Base-by-base conservation (phyloP, 1,139 yeast species). In the Lodderomyces pseudojiufengensis region DNA sequence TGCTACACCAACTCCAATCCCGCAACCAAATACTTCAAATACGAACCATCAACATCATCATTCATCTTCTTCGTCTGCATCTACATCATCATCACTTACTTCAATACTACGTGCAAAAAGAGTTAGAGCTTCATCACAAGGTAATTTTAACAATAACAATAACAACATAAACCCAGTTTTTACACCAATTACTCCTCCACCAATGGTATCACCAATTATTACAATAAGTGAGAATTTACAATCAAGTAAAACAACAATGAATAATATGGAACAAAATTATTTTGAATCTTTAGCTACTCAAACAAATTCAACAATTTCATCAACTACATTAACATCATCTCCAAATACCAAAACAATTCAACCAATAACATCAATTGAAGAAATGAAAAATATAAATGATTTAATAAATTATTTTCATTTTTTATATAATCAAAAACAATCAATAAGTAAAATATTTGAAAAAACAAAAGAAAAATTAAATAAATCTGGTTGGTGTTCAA, bases 401-500 rank as follows among this genome's bases (percentile, higher is more conserved):
- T 55, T 65, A 39, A 45, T 61, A 30, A 57, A 57, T 37, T 65
- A 59, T 45, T 54, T 57, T 44, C 40, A 47, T n/a, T 65, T 53
- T 41, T 51, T 65, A 39, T 52, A 47, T 16, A 50, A 53, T 31
- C 68, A 63, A 45, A 62, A 61, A 42, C 49, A 48, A 31, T 50
- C 59, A n/a, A 51, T 63, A 16, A 52, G 51, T 29, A 64, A 62
- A 13, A 69, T 70, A 3, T 70, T 58, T 44, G 63, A 56, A 30
- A 47, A 54, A 16, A 63, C 74, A n/a, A 62, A 52, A 36, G 51
- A 54, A 32, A 55, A 65, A 37, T 56, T 70, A 39, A 40, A 48
- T 20, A 58, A 57, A 28, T 60, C 67, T 35, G 76, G 76, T 2
- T 70, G 76, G 76, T 68, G 73, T 45, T 66, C 73, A 2, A 50